A percentile compares a stretch with the other conserved stretches of the same genome.
Evolutionary conservation across 202 grass and related monocot genomes (phyloP).

Genomic region (Cymbopogon flexuosus): DNA sequence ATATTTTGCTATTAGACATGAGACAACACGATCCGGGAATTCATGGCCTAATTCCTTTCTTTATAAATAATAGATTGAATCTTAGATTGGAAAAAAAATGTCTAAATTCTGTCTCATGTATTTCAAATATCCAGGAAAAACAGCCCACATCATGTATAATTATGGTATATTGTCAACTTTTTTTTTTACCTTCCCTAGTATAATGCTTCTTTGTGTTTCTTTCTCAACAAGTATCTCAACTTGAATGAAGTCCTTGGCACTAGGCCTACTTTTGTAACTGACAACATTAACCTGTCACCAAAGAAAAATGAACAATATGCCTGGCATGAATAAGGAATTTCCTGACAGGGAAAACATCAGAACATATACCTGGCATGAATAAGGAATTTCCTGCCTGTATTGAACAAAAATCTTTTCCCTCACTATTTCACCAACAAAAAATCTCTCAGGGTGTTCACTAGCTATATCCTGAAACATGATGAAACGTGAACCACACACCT

Average conservation of each 20-base stretch:
- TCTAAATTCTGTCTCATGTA: not conserved
- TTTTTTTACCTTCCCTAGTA: slow-evolving; percentile 74
- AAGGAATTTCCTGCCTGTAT: slow-evolving; percentile 89
- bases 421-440: slow-evolving; percentile 91
- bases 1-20: slow-evolving; percentile 8
- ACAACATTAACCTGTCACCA: slow-evolving; percentile 60
- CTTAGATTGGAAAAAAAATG: not conserved
- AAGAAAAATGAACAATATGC: slow-evolving; percentile 29
- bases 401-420: slow-evolving; percentile 91
- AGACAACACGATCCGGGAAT: not conserved
- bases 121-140: not conserved
- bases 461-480: slow-evolving; percentile 70
- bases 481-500: not conserved
- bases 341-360: slow-evolving; percentile 14
- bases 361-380: slow-evolving; percentile 70
- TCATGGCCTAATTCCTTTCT: not conserved
- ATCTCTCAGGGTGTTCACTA: slow-evolving; percentile 82
- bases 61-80: not conserved
- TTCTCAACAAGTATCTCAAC: slow-evolving; percentile 93
- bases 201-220: slow-evolving; percentile 84
- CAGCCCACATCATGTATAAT: not conserved
- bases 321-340: slow-evolving; percentile 91
- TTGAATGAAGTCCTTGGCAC: slow-evolving; percentile 91
- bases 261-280: slow-evolving; percentile 77
- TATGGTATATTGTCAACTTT: not conserved